A percentile compares a stretch with the other conserved stretches of the same genome.
Conservation (phyloP, 352 stramenopile genomes). For the Phytophthora macrochlamydospora region DNA sequence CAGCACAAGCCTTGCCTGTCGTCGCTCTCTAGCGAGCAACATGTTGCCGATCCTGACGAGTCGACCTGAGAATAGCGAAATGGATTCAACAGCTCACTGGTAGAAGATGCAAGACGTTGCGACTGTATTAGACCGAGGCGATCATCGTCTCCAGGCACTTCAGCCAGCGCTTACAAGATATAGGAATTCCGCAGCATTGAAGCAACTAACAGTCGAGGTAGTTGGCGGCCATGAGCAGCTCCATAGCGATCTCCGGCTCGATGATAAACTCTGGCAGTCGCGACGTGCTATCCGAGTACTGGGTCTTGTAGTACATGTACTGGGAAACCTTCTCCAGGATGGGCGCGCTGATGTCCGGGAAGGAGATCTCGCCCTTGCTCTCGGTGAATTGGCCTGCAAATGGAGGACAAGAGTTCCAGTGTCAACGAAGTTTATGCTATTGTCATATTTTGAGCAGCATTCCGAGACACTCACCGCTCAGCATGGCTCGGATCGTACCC, state of each 20-base stretch:
- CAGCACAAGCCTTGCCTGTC: conserved; percentile 48
- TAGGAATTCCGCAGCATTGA: background rate
- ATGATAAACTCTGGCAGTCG: conserved; percentile 98
- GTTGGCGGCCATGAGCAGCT: conserved; percentile 97
- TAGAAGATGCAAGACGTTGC: conserved; percentile 11
- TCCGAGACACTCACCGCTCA: conserved; percentile 82
- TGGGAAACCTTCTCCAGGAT: conserved; percentile 98
- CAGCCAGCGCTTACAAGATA: no score
- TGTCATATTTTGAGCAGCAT: conserved; percentile 1
- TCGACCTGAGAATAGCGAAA: conserved; percentile 25
- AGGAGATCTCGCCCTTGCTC: conserved; percentile 96
- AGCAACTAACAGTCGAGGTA: conserved; percentile 92
- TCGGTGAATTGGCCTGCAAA: conserved; percentile 89
- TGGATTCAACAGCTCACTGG: background rate
- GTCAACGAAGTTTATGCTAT: conserved; percentile 3
- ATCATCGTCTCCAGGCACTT: background rate
- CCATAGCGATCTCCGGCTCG: conserved; percentile 97
- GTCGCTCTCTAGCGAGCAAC: conserved; percentile 42
- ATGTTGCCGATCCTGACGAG: conserved; percentile 24
- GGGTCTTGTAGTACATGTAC: conserved; percentile 99
- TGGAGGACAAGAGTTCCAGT: background rate
- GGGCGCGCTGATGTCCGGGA: conserved; percentile 95
- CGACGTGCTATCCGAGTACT: conserved; percentile 94
- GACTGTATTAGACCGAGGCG: conserved; percentile 30
- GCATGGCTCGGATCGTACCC: conserved; percentile 97